Evolutionary conservation across 1,284 basidiomycete genomes (phyloP), one percentile per base, ranked within the genome.

Genomic region (Apiotrichum siamense): DNA sequence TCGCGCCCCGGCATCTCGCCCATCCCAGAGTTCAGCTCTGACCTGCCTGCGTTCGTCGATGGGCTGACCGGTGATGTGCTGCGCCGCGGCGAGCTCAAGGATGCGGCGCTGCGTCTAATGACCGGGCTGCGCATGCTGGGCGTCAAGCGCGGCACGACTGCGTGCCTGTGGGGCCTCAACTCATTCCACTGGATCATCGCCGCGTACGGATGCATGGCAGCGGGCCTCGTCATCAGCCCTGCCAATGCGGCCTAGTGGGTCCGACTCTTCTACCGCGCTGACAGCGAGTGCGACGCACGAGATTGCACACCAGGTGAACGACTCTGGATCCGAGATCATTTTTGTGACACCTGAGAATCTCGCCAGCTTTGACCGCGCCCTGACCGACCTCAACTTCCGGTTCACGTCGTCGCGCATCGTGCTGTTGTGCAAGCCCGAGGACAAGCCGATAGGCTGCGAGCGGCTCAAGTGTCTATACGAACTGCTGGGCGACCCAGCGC

Each of bases 21-120:
- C 4, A 25, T 42, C 5, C 32, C 25, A 3, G 66, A 65, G 4
- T 31, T 39, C 20, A 40, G 47, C 40, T 52, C 52, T 5, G 39
- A 48, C 17, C 54, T 71, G 2, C 77, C 78, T 6, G 85, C 85
- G 0, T 86, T 82, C 66, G 77, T 87, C 48, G 86, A 89, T 60
- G 83, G 83, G 0, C 68, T 73, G 1, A 79, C 83, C 0, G 83
- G 81, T 0, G 71, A 77, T 0, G 75, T 76, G 3, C 58, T 88
- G 21, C 78, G 83, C 0, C 79, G 86, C 17, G 79, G 63, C 0
- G 77, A 80, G 25, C 69, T 85, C 20, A 78, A 78, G 21, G 67
- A 78, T 18, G 69, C 81, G 15, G 77, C 84, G 0, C 74, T 85
- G 10, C 73, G 78, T 3, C 73, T 87, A 13, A 83, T 70, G 0